phyloP scores from a whole-genome alignment of 2,329 filamentous ascomycete species.

The Aaosphaeria arxii region DNA sequence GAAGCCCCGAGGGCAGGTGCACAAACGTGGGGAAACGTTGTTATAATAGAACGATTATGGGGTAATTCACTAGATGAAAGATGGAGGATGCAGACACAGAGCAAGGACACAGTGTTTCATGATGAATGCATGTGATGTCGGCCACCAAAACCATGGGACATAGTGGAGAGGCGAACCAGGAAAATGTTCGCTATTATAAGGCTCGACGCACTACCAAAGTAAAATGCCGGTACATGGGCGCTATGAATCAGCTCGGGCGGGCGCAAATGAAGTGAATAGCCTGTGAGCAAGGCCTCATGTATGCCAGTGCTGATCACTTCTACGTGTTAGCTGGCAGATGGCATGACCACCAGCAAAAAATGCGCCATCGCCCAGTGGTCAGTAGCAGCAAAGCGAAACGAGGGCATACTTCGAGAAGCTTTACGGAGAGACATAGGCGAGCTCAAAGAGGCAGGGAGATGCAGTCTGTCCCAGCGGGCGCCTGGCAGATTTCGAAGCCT shows the following conservation, averaged over 20 bases:
- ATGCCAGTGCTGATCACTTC: slow-evolving; percentile 17
- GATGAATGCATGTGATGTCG: slow-evolving; percentile 6
- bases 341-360: slow-evolving; percentile 10
- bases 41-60: slow-evolving; percentile 2
- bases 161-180: slow-evolving; percentile 6
- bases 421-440: slow-evolving; percentile 16
- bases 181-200: slow-evolving; percentile 17
- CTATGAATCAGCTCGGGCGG: slow-evolving; percentile 10
- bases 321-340: slow-evolving; percentile 17
- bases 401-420: slow-evolving; percentile 24
- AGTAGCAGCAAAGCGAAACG: slow-evolving; percentile 13
- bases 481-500: slow-evolving; percentile 15
- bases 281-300: slow-evolving; percentile 13
- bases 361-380: slow-evolving; percentile 10
- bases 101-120: slow-evolving; percentile 16
- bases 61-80: slow-evolving; percentile 4
- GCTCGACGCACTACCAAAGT: slow-evolving; percentile 6
- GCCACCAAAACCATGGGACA: slow-evolving; percentile 2
- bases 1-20: slow-evolving; percentile 1
- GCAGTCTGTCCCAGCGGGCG: slow-evolving; percentile 11
- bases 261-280: slow-evolving; percentile 15
- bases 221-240: slow-evolving; percentile 14
- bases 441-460: slow-evolving; percentile 15
- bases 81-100: slow-evolving; percentile 8
- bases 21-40: background rate